Evolutionary conservation across 2,329 filamentous ascomycete species (phyloP).

Genomic region (Seiridium unicorne): DNA sequence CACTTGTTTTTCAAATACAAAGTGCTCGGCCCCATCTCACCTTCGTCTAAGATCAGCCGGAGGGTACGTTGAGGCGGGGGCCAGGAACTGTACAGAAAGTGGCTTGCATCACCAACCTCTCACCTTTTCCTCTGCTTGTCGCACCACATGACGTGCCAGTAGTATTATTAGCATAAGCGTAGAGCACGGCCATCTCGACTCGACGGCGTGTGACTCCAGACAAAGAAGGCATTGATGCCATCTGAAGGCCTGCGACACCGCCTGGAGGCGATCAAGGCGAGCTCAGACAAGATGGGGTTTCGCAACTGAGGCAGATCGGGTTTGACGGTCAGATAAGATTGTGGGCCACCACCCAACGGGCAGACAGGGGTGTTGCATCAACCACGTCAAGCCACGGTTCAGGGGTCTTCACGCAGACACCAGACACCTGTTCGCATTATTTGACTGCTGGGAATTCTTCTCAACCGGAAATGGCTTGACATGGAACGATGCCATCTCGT

Average conservation of each 20-base stretch:
- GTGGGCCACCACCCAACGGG: neutral
- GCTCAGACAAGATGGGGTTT: conserved; percentile 25
- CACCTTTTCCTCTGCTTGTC: neutral
- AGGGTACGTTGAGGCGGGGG: neutral
- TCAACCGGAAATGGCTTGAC: neutral
- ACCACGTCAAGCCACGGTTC: neutral
- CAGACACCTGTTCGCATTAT: neutral
- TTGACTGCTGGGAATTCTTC: neutral
- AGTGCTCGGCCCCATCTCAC: neutral
- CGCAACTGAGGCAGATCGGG: conserved; percentile 23
- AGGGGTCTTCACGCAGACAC: neutral
- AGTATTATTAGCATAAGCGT: neutral
- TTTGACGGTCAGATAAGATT: conserved; percentile 16
- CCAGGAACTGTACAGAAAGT: neutral
- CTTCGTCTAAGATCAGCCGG: neutral
- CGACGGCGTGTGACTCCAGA: neutral
- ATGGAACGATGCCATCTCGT: neutral
- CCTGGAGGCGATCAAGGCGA: conserved; percentile 14
- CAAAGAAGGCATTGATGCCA: conserved; percentile 3
- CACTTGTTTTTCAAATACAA: too few species aligned
- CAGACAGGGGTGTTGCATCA: neutral
- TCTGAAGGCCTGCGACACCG: conserved; percentile 14
- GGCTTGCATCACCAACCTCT: conserved; percentile 7
- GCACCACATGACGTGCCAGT: neutral
- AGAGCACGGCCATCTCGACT: too few species aligned